Conservation (phyloP, 768 basidiomycete species). For the Clavaria fumosa region DNA sequence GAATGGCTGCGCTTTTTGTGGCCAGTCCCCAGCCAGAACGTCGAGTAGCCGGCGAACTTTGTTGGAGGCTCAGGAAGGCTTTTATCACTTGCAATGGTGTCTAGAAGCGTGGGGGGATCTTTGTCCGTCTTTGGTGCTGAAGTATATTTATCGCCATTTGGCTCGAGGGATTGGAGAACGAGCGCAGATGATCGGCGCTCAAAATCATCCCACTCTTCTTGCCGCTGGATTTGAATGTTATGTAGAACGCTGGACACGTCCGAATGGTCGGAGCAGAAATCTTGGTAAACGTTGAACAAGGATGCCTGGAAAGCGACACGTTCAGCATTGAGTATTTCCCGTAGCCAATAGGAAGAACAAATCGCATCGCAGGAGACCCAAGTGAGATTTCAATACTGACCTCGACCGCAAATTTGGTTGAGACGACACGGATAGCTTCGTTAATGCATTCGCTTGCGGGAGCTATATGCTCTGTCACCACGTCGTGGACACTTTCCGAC, state of each 20-base stretch:
- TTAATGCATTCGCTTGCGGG: conserved; percentile 22
- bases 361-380: not conserved
- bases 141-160: conserved; percentile 10
- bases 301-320: conserved; percentile 36
- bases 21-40: too few species aligned
- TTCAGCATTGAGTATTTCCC: not conserved
- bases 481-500: conserved; percentile 10
- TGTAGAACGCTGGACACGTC: conserved; percentile 67
- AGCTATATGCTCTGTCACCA: too few species aligned
- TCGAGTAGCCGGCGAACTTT: too few species aligned
- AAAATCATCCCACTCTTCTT: conserved; percentile 68
- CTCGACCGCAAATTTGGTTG: conserved; percentile 42
- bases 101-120: too few species aligned
- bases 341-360: not conserved
- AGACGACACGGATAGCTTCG: conserved; percentile 32
- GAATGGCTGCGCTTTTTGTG: too few species aligned
- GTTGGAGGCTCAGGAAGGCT: too few species aligned
- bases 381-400: conserved; percentile 19
- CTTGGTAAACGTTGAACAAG: conserved; percentile 64
- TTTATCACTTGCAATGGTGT: too few species aligned
- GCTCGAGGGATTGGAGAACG: conserved; percentile 25
- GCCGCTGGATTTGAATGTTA: conserved; percentile 43
- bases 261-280: conserved; percentile 77
- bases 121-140: conserved; percentile 11
- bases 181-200: conserved; percentile 61